These are phyloP conservation scores for Nakaseomyces kungkrabaensis DNA, from an alignment of 1,139 yeast species.

Conservation along the genomic window DNA sequence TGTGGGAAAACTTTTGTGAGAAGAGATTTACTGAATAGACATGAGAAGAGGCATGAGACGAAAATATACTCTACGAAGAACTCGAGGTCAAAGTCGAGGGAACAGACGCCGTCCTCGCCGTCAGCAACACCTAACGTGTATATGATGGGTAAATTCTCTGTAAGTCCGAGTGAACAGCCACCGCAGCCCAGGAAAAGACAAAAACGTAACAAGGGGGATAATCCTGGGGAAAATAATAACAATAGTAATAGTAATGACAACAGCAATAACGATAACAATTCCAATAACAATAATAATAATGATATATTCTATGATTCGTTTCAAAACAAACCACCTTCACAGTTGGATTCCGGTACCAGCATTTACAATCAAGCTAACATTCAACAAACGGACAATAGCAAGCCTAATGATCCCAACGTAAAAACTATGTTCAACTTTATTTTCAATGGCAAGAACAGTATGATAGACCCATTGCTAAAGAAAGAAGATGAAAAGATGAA, in stretches of 20 bases:
- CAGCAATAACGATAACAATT: not conserved
- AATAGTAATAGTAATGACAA: not conserved
- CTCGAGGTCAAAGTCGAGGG: not conserved
- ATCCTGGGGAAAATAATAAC: not conserved
- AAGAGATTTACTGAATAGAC: conserved; percentile 43
- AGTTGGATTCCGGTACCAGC: not conserved
- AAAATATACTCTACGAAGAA: not conserved
- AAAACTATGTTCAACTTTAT: not conserved
- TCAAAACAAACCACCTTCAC: not conserved
- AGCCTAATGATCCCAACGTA: not conserved
- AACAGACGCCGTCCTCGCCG: not conserved
- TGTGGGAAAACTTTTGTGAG: conserved; percentile 55
- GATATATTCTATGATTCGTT: not conserved
- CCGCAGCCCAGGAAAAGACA: not conserved
- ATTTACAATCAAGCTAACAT: not conserved
- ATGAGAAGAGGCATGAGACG: conserved; percentile 40
- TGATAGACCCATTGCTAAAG: not conserved
- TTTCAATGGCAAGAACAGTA: not conserved
- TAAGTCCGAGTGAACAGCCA: not conserved
- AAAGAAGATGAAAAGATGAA: not conserved
- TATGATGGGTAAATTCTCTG: not conserved
- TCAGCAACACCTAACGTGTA: not conserved
- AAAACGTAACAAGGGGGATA: not conserved
- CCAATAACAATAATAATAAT: not conserved
- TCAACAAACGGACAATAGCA: not conserved